Evolutionary conservation across 176 grass and related monocot genomes (phyloP).

Genomic region (Oryza meridionalis): DNA sequence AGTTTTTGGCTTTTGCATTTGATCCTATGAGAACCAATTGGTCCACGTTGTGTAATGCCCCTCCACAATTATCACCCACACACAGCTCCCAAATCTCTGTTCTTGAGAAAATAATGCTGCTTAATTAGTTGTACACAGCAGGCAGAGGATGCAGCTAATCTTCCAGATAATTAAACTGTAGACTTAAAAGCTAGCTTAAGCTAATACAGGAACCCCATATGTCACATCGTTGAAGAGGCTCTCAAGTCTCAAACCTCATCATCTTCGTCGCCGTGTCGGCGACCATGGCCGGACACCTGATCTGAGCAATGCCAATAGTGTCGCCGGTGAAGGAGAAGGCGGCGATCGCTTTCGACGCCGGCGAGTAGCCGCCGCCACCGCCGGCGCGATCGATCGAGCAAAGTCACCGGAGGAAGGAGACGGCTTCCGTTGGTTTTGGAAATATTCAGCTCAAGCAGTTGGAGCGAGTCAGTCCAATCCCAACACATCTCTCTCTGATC

Average conservation of each 20-base stretch:
- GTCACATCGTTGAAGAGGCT: neutral
- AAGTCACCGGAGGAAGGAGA: neutral
- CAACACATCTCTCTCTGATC: neutral
- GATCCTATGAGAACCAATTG: neutral
- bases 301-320: no score
- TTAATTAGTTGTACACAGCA: slow-evolving; percentile 58
- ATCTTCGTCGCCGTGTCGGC: neutral
- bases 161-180: neutral
- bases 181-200: neutral
- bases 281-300: neutral
- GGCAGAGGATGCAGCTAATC: neutral
- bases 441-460: neutral
- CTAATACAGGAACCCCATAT: neutral
- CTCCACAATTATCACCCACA: slow-evolving; percentile 34
- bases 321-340: neutral
- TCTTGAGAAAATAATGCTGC: slow-evolving; percentile 36
- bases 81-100: neutral
- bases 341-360: neutral
- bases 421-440: neutral
- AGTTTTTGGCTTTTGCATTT: no score
- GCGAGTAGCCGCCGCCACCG: neutral
- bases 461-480: neutral
- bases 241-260: neutral
- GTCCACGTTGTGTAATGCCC: slow-evolving; percentile 42
- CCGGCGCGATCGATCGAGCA: neutral